These are phyloP conservation scores for Pleurotus tuber-regium DNA, from an alignment of 768 basidiomycete genomes.

Conservation along the genomic window DNA sequence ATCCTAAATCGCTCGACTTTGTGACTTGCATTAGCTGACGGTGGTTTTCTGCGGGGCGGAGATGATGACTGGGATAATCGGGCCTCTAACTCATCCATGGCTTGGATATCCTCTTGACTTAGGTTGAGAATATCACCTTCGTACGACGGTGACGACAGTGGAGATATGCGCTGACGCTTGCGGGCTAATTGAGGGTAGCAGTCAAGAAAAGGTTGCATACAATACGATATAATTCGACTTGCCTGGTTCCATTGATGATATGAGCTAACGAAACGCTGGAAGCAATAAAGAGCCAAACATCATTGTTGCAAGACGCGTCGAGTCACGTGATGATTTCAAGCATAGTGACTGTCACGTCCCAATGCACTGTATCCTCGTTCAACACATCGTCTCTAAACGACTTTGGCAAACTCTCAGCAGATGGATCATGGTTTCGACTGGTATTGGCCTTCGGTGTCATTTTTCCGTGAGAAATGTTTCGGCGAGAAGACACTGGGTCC, in stretches of 20 bases:
- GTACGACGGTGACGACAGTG: conserved; percentile 50
- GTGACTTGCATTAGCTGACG: conserved; percentile 8
- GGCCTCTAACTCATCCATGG: conserved; percentile 51
- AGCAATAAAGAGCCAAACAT: conserved; percentile 11
- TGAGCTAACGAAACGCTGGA: not conserved
- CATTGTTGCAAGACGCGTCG: conserved; percentile 20
- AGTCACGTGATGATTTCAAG: conserved; percentile 16
- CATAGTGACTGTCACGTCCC: no score
- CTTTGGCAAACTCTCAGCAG: no score
- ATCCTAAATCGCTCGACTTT: conserved; percentile 1
- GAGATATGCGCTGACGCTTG: conserved; percentile 60
- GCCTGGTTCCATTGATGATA: conserved; percentile 7
- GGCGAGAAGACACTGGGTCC: not conserved
- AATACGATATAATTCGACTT: conserved; percentile 12
- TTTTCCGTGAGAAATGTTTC: no score
- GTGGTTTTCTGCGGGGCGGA: conserved; percentile 11
- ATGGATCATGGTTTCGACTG: no score
- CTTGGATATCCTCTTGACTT: conserved; percentile 54
- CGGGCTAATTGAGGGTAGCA: no score
- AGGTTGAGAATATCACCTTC: conserved; percentile 50
- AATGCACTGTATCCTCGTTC: no score
- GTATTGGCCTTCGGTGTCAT: no score
- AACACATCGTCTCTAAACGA: no score
- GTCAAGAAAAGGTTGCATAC: conserved; percentile 38
- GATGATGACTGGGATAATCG: conserved; percentile 35